These are phyloP conservation scores for Cupressus sempervirens DNA, from an alignment of 75 land plant genomes.

Conservation along the genomic window DNA sequence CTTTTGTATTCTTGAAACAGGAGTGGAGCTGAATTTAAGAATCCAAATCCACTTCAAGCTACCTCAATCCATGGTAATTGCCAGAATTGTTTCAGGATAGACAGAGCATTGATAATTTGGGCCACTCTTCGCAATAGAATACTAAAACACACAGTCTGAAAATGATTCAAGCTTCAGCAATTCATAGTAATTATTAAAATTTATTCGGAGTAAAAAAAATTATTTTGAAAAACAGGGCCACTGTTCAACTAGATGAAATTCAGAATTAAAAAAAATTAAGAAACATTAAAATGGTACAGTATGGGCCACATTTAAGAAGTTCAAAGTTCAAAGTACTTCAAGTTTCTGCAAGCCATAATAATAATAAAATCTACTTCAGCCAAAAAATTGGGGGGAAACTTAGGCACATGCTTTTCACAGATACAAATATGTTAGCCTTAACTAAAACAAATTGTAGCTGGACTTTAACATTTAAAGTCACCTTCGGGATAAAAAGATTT, in stretches of 20 bases:
- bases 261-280: background rate
- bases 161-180: too few relatives aligned
- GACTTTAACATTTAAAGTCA: too few relatives aligned
- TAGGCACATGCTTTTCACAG: too few relatives aligned
- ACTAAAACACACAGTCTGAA: too few relatives aligned
- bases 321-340: background rate
- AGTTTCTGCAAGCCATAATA: background rate
- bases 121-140: too few relatives aligned
- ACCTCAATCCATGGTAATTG: too few relatives aligned
- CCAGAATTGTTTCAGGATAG: background rate
- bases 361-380: too few relatives aligned
- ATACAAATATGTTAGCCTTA: too few relatives aligned
- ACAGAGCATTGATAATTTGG: background rate
- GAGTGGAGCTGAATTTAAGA: background rate
- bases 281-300: background rate
- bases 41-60: background rate
- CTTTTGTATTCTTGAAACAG: background rate
- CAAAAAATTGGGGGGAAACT: too few relatives aligned
- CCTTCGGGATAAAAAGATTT: background rate
- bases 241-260: background rate
- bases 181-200: background rate
- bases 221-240: background rate
- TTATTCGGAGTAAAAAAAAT: background rate
- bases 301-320: too few relatives aligned
- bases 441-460: too few relatives aligned